Evolutionary conservation across 202 grass and related monocot species (phyloP).

Genomic region (Schoenoplectus triqueter): DNA sequence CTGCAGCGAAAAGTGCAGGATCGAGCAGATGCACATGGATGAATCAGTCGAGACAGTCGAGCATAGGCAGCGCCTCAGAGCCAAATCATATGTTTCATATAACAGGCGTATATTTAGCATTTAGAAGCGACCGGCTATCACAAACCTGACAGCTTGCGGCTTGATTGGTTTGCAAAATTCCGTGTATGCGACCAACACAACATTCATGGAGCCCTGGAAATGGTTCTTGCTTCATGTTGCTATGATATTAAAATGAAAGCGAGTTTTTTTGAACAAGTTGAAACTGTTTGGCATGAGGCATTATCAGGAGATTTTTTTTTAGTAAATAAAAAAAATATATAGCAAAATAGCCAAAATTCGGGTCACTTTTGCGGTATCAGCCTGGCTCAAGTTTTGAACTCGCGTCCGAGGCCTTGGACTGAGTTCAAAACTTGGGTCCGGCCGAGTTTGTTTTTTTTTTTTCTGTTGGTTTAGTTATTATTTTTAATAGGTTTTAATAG

Average conservation of each 20-base stretch:
- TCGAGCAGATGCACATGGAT: conserved; percentile 76
- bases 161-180: conserved; percentile 39
- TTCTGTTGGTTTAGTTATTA: too few species aligned
- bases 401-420: too few species aligned
- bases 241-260: conserved; percentile 3
- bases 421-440: too few species aligned
- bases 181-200: conserved; percentile 4
- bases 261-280: background rate
- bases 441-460: too few species aligned
- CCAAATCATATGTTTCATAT: background rate
- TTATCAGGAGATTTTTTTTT: background rate
- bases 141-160: conserved; percentile 54
- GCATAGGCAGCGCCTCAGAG: conserved; percentile 41
- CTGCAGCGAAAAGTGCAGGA: conserved; percentile 72
- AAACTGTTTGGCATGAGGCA: conserved; percentile 15
- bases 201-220: conserved; percentile 25
- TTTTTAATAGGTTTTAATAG: too few species aligned
- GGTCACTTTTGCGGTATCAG: too few species aligned
- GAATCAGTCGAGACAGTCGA: conserved; percentile 50
- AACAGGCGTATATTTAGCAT: background rate
- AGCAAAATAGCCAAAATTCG: too few species aligned
- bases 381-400: too few species aligned
- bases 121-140: conserved; percentile 55
- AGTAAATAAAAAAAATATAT: too few species aligned
- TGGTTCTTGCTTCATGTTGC: background rate